Base-by-base conservation (phyloP, 768 basidiomycete species). In the Mrakia hoshinonis region DNA sequence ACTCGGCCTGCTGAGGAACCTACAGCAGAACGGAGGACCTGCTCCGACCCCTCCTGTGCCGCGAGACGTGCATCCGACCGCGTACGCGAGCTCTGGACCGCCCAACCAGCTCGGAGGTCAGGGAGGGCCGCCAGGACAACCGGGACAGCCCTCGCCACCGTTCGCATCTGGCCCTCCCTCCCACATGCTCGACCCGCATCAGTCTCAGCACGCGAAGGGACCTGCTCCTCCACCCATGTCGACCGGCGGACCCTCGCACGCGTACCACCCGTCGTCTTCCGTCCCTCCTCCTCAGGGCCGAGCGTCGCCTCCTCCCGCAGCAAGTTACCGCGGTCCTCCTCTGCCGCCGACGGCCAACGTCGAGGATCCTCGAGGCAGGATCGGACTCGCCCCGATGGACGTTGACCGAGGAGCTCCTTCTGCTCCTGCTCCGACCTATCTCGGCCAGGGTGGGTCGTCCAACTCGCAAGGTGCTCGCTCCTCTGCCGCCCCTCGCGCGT, bases 41-140 rank as follows among this genome's bases (percentile, higher is more conserved):
- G 81, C 93, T 9, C 92, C 82, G 18, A 89, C 91, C 51, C 90
- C 93, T 9, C 94, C 94, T 49, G 89, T 89, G 1, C 93, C 94
- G 6, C 90, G 94, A 75, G 94, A 97, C 75, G 94, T 97, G 0
- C 94, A 97, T 76, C 94, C 94, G 1, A 95, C 92, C 3, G 92
- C 92, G 5, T 97, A 96, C 76, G 90, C 91, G 0, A 68, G 43
- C 70, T 66, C 72, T 1, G 70, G 69, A 4, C 73, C 73, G 47
- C 71, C 75, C 6, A 68, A 62, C 5, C 29, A 64, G 29, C 74
- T 72, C 66, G 67, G 67, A 24, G 72, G 65, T 36, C 43, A 31
- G 51, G 69, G 61, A 51, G 69, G 9, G 1, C 51, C 63, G 24
- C 39, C 63, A 29, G 63, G 49, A 38, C 39, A 43, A 69, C 52